Evolutionary conservation across 805 yeast species (phyloP).

Genomic region (Candida loeiensis): DNA sequence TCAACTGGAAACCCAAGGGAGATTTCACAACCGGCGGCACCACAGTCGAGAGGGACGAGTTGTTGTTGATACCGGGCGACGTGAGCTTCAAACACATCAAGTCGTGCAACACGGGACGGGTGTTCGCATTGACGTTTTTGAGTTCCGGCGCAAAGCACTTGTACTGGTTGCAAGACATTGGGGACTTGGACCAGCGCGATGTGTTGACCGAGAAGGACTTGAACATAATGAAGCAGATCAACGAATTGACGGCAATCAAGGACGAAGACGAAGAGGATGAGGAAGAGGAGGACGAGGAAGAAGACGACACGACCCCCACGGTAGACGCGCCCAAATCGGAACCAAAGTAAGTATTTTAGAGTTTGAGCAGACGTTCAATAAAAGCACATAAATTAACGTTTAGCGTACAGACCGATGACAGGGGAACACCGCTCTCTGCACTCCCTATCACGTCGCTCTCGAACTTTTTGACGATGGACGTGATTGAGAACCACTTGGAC

Average conservation of each 20-base stretch:
- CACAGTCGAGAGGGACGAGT: slow-evolving; percentile 50
- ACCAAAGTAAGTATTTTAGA: slow-evolving; percentile 1
- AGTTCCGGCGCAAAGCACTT: slow-evolving; percentile 58
- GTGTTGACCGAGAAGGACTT: slow-evolving; percentile 59
- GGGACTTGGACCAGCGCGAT: slow-evolving; percentile 57
- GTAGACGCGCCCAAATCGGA: slow-evolving; percentile 1
- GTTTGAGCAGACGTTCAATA: neutral
- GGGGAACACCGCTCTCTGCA: slow-evolving; percentile 5
- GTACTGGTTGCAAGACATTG: slow-evolving; percentile 77
- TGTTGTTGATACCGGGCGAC: slow-evolving; percentile 80
- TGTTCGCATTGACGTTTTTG: slow-evolving; percentile 61
- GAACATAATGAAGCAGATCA: slow-evolving; percentile 45
- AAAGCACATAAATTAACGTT: neutral
- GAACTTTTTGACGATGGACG: slow-evolving; percentile 31
- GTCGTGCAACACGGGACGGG: slow-evolving; percentile 74
- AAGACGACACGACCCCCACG: slow-evolving; percentile 4
- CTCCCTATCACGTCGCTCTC: slow-evolving; percentile 30
- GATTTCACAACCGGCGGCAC: slow-evolving; percentile 38
- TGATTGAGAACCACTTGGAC: slow-evolving; percentile 31
- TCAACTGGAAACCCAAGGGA: slow-evolving; percentile 70
- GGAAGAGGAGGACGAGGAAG: slow-evolving; percentile 18
- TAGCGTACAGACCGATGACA: neutral
- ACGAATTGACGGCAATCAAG: slow-evolving; percentile 43
- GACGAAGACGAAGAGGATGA: slow-evolving; percentile 33
- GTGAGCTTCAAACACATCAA: slow-evolving; percentile 69